Conservation (phyloP, 2,329 filamentous ascomycete species). For the Hymenoscyphus salicellus region DNA sequence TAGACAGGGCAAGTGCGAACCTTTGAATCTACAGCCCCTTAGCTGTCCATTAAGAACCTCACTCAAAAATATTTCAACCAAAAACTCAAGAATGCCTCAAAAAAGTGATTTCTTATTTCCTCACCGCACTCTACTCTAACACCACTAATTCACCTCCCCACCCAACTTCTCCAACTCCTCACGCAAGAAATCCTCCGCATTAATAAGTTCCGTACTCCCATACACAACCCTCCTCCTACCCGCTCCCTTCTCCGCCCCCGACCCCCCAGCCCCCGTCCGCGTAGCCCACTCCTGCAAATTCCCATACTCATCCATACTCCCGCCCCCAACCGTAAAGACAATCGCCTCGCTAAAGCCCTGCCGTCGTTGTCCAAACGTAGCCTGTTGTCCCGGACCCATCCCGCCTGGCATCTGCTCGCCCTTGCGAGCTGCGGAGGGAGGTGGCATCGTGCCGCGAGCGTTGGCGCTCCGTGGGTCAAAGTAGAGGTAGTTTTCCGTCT, state of each 20-base stretch:
- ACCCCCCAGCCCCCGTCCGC: constrained; percentile 56
- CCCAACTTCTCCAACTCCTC: constrained; percentile 63
- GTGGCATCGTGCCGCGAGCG: constrained; percentile 85
- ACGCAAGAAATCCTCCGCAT: constrained; percentile 63
- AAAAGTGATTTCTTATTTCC: no score
- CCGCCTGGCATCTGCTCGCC: constrained; percentile 43
- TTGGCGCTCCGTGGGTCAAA: constrained; percentile 94
- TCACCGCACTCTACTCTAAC: no score
- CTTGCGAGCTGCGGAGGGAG: constrained; percentile 61
- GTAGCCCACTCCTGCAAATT: constrained; percentile 96
- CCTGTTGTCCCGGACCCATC: constrained; percentile 61
- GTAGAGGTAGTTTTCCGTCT: constrained; percentile 95
- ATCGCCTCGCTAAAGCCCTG: constrained; percentile 88
- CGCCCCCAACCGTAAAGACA: constrained; percentile 92
- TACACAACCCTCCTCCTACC: constrained; percentile 85
- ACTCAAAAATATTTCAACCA: no score
- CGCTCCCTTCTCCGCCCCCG: constrained; percentile 48
- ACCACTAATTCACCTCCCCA: constrained; percentile 44
- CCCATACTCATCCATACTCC: constrained; percentile 98
- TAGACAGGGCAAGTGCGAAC: no score
- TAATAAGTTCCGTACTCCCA: constrained; percentile 82
- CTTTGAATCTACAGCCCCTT: no score
- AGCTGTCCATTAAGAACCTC: no score
- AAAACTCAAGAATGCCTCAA: no score
- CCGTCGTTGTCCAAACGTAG: constrained; percentile 84